Conservation (phyloP, 345 rosid genomes). For the Salix viminalis region DNA sequence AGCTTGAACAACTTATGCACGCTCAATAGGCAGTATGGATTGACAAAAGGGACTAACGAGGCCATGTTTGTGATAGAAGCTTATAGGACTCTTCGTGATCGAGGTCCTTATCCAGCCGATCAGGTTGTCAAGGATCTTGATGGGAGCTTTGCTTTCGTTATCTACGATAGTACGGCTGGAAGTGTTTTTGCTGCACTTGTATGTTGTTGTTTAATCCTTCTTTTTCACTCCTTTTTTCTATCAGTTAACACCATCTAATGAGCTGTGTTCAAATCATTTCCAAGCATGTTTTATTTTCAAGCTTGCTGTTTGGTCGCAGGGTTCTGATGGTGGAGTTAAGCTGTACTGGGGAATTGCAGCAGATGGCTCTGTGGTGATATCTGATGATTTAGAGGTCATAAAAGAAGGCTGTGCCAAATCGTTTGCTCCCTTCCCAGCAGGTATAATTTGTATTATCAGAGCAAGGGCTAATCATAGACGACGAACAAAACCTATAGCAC, state of each 20-base stretch:
- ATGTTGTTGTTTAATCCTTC: constrained; percentile 5
- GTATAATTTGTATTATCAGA: constrained; percentile 10
- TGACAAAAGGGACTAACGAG: constrained; percentile 46
- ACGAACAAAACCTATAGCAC: not conserved
- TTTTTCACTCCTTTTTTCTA: not conserved
- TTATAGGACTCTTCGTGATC: constrained; percentile 53
- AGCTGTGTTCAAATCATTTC: not conserved
- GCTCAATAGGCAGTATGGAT: constrained; percentile 57
- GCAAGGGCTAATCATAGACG: not conserved
- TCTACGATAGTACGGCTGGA: constrained; percentile 44
- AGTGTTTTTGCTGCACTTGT: constrained; percentile 61
- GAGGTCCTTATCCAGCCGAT: constrained; percentile 82
- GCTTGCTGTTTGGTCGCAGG: not conserved
- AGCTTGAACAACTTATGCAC: constrained; percentile 49
- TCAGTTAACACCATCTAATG: not conserved
- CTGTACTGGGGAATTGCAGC: constrained; percentile 49
- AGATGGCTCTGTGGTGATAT: constrained; percentile 44
- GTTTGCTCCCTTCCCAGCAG: constrained; percentile 50
- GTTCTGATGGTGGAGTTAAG: constrained; percentile 37
- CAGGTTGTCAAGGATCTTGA: constrained; percentile 69
- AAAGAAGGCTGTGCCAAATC: constrained; percentile 59
- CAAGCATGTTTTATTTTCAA: not conserved
- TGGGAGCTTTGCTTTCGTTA: constrained; percentile 60
- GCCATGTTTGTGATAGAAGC: constrained; percentile 65
- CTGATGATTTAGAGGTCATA: constrained; percentile 43